Percentiles rank a stretch among this genome's conserved stretches.
Evolutionary conservation across 2,329 filamentous ascomycete genomes (phyloP).

Genomic region (Fusarium tuaranense): DNA sequence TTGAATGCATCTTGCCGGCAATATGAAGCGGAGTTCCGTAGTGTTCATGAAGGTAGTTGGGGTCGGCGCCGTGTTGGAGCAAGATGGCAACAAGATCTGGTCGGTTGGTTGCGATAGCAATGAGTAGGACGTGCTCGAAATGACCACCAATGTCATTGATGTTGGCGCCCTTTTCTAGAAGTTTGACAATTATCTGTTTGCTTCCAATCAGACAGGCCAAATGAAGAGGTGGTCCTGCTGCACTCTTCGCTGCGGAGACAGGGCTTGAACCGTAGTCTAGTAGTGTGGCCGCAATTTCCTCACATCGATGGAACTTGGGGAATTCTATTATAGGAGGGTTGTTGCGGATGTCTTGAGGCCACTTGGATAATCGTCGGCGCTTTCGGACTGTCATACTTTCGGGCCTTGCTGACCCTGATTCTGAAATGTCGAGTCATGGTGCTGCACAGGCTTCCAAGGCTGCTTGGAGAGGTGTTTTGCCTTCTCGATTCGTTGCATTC

Average conservation of each 20-base stretch:
- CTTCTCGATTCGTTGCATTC: background rate
- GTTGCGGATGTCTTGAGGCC: background rate
- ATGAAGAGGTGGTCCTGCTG: conserved; percentile 6
- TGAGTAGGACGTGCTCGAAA: background rate
- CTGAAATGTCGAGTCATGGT: background rate
- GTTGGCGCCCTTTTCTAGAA: background rate
- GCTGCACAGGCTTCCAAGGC: conserved; percentile 5
- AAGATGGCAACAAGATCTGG: background rate
- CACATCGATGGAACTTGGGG: background rate
- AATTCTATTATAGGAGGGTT: background rate
- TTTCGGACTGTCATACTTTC: background rate
- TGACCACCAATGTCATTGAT: background rate
- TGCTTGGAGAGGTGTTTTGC: background rate
- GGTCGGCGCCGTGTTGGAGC: background rate
- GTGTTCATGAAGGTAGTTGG: conserved; percentile 1
- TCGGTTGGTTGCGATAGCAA: background rate
- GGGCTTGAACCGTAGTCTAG: background rate
- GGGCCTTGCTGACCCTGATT: background rate
- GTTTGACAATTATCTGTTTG: background rate
- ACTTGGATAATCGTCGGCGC: background rate
- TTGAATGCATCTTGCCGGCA: background rate
- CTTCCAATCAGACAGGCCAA: conserved; percentile 15
- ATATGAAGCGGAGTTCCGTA: background rate
- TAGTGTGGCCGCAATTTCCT: background rate
- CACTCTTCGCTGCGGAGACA: too few relatives aligned